A percentile compares a stretch with the other conserved stretches of the same genome.
These are phyloP conservation scores for Dictyostelium capitatum DNA, from an alignment of 78 protist genomes.

Conservation along the genomic window DNA sequence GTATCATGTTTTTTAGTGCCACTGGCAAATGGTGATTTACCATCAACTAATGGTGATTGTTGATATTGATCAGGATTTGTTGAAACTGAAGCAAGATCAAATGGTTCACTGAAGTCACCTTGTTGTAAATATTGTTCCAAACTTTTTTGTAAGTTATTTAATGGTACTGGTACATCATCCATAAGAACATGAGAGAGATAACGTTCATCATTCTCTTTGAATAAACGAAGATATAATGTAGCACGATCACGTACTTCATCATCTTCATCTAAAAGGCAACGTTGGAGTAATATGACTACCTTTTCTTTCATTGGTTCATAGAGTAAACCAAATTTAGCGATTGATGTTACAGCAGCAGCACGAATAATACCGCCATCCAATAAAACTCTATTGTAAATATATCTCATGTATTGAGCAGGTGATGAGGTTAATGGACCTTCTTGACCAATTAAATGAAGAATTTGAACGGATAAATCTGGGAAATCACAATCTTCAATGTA, in stretches of 20 bases:
- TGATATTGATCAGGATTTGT: slow-evolving; percentile 15
- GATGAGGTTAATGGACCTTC: slow-evolving; percentile 92
- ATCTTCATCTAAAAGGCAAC: slow-evolving; percentile 93
- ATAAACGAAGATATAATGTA: slow-evolving; percentile 71
- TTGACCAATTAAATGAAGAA: slow-evolving; percentile 95
- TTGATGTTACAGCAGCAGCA: slow-evolving; percentile 96
- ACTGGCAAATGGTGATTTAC: slow-evolving; percentile 32
- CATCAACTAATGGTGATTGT: slow-evolving; percentile 33
- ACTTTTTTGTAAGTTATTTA: slow-evolving; percentile 27
- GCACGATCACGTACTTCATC: slow-evolving; percentile 98
- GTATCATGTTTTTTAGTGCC: slow-evolving; percentile 2
- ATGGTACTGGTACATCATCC: slow-evolving; percentile 64
- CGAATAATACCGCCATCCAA: slow-evolving; percentile 94
- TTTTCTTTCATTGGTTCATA: slow-evolving; percentile 68
- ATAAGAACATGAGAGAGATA: not conserved
- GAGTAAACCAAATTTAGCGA: slow-evolving; percentile 96
- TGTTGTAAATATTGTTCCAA: slow-evolving; percentile 36
- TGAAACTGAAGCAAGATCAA: slow-evolving; percentile 50
- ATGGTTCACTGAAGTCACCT: slow-evolving; percentile 42
- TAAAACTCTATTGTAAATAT: slow-evolving; percentile 96
- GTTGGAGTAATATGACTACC: slow-evolving; percentile 81
- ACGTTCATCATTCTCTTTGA: slow-evolving; percentile 36
- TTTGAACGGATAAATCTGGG: slow-evolving; percentile 89
- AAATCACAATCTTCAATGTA: slow-evolving; percentile 99
- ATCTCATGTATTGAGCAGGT: slow-evolving; percentile 94